These are phyloP conservation scores for Violaceomyces palustris DNA, from an alignment of 1,284 basidiomycete genomes.

Conservation along the genomic window DNA sequence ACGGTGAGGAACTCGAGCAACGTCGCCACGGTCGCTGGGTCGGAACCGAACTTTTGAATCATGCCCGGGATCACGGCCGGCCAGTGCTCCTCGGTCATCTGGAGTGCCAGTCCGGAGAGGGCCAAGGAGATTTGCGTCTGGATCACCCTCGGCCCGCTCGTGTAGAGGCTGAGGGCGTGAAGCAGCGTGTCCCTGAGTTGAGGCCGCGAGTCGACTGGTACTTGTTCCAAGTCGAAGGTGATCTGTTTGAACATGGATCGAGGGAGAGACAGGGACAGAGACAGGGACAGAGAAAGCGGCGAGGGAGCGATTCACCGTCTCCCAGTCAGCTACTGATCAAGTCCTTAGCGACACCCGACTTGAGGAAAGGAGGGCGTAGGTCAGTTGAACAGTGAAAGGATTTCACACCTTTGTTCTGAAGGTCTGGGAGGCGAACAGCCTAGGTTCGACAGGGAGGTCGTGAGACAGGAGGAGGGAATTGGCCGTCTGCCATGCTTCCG, in stretches of 20 bases:
- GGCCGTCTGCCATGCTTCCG: conserved; percentile 93
- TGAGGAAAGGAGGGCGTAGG: no score
- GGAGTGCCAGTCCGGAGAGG: conserved; percentile 82
- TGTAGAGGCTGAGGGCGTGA: conserved; percentile 63
- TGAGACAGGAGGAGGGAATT: conserved; percentile 79
- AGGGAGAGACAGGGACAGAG: not conserved
- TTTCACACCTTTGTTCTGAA: conserved; percentile 86
- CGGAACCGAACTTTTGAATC: conserved; percentile 79
- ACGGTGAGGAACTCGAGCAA: conserved; percentile 86
- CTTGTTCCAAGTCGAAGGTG: conserved; percentile 88
- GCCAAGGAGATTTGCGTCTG: conserved; percentile 86
- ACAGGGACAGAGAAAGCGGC: not conserved
- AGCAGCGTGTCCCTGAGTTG: conserved; percentile 82
- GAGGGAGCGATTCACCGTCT: no score
- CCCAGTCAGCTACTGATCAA: no score
- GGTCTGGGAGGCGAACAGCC: conserved; percentile 93
- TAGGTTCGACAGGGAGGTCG: conserved; percentile 73
- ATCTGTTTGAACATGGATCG: conserved; percentile 55
- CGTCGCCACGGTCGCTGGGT: conserved; percentile 74
- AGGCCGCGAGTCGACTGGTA: conserved; percentile 68
- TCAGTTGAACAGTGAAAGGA: no score
- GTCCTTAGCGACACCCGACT: no score
- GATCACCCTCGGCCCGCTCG: conserved; percentile 77
- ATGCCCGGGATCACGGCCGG: conserved; percentile 71
- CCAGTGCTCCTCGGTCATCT: conserved; percentile 73